Percentiles rank a stretch among this genome's conserved stretches.
phyloP scores from a whole-genome alignment of 2,329 filamentous ascomycete genomes.

The Colletotrichum camelliae region DNA sequence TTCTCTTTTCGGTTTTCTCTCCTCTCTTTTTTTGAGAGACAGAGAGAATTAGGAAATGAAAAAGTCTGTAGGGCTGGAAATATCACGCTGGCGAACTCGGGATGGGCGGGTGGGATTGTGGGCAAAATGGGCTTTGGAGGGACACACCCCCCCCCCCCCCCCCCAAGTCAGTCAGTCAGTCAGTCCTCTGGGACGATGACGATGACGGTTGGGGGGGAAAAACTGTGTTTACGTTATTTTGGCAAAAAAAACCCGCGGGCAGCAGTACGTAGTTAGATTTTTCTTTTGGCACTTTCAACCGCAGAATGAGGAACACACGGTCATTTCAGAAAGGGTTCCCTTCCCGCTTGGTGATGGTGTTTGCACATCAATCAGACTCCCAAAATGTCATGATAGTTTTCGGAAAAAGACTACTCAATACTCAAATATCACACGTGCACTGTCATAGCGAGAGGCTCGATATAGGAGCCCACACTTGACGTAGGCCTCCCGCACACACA shows the following conservation, averaged over 20 bases:
- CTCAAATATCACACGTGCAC: background rate
- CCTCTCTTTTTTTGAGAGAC: background rate
- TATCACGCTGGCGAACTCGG: background rate
- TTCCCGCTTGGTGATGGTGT: background rate
- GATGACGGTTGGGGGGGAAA: background rate
- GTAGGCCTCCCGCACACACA: background rate
- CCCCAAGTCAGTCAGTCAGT: background rate
- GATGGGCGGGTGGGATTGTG: background rate
- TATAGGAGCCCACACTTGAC: background rate
- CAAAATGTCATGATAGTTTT: background rate
- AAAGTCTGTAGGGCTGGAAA: background rate
- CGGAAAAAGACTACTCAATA: no score
- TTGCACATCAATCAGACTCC: background rate
- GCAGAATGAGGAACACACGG: constrained; percentile 10
- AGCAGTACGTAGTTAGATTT: constrained; percentile 14
- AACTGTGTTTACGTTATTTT: background rate
- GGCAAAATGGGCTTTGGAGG: background rate
- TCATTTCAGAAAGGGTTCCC: constrained; percentile 2
- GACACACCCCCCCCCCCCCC: background rate
- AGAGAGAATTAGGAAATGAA: background rate
- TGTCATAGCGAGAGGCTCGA: background rate
- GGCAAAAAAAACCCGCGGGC: background rate
- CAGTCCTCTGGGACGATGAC: background rate
- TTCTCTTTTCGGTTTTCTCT: background rate
- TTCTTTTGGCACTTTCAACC: background rate